phyloP scores from a whole-genome alignment of 2,329 filamentous ascomycete genomes.

The Penicillium sclerotiorum region DNA sequence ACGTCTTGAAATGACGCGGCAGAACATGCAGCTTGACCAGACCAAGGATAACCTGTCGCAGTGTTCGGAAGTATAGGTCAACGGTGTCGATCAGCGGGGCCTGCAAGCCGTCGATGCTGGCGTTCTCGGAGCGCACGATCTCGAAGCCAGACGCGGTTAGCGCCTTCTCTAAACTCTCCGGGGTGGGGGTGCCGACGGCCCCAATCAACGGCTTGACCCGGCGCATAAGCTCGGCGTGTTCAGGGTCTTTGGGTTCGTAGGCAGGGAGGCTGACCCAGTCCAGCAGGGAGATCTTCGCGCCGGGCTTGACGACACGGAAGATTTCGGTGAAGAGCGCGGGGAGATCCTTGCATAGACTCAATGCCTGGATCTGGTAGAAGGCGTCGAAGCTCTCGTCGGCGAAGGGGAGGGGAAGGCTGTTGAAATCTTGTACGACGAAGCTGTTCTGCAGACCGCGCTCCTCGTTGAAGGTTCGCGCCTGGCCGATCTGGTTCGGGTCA shows the following conservation, averaged over 20 bases:
- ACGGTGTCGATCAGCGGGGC: slow-evolving; percentile 58
- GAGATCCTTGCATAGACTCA: slow-evolving; percentile 56
- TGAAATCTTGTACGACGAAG: slow-evolving; percentile 57
- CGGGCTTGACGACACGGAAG: slow-evolving; percentile 54
- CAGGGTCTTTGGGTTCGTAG: slow-evolving; percentile 51
- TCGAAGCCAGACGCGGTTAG: slow-evolving; percentile 52
- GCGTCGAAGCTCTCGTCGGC: slow-evolving; percentile 53
- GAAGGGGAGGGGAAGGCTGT: slow-evolving; percentile 56
- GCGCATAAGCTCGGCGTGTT: slow-evolving; percentile 56
- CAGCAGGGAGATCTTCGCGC: slow-evolving; percentile 53
- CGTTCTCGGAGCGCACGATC: slow-evolving; percentile 54
- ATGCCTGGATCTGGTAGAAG: slow-evolving; percentile 62
- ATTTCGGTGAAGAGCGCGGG: slow-evolving; percentile 53
- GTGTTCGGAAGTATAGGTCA: slow-evolving; percentile 57
- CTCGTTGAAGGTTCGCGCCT: slow-evolving; percentile 50
- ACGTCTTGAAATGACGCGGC: slow-evolving; percentile 55
- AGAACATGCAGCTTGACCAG: slow-evolving; percentile 52
- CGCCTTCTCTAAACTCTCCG: slow-evolving; percentile 49
- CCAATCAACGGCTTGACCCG: slow-evolving; percentile 60
- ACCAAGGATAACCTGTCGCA: slow-evolving; percentile 53
- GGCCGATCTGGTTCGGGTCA: slow-evolving; percentile 55
- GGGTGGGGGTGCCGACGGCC: slow-evolving; percentile 58
- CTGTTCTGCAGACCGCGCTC: slow-evolving; percentile 49
- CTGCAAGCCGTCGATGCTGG: slow-evolving; percentile 55
- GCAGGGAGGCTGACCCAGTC: slow-evolving; percentile 58